phyloP scores from a whole-genome alignment of 352 stramenopile genomes.

The Globisporangium spinosum region DNA sequence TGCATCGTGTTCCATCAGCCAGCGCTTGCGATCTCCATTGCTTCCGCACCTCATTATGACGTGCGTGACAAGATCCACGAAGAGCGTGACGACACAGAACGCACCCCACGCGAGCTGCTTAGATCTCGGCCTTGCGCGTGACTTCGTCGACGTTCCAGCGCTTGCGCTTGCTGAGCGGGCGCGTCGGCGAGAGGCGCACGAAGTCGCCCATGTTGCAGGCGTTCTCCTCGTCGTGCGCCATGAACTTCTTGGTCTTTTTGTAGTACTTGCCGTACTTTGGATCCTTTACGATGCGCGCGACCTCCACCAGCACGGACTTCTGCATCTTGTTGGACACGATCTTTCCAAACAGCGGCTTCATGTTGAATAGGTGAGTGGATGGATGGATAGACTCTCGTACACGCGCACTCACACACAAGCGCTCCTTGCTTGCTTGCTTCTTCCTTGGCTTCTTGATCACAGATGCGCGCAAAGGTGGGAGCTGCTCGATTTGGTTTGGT shows the following conservation, averaged over 20 bases:
- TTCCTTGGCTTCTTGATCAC: slow-evolving; percentile 3
- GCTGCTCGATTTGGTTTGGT: slow-evolving; percentile 25
- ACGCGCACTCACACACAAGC: neutral
- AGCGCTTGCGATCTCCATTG: neutral
- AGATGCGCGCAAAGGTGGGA: neutral
- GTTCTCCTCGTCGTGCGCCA: slow-evolving; percentile 95
- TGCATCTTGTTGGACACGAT: slow-evolving; percentile 97
- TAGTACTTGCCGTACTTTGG: slow-evolving; percentile 94
- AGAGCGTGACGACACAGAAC: neutral
- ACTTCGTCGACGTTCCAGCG: slow-evolving; percentile 89
- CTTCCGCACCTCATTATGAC: neutral
- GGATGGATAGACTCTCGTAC: neutral
- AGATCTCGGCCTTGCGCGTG: slow-evolving; percentile 83
- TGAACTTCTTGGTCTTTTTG: slow-evolving; percentile 96
- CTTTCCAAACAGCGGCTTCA: slow-evolving; percentile 92
- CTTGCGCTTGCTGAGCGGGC: slow-evolving; percentile 85
- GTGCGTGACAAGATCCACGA: neutral
- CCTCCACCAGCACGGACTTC: slow-evolving; percentile 94
- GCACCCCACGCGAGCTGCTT: slow-evolving; percentile 20
- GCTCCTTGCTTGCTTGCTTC: neutral
- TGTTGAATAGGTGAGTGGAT: slow-evolving; percentile 33
- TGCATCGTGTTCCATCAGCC: neutral
- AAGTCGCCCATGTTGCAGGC: slow-evolving; percentile 90
- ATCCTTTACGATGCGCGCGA: slow-evolving; percentile 92
- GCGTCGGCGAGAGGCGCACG: slow-evolving; percentile 70